These are phyloP conservation scores for Daphne laureola DNA, from an alignment of 441 rosid genomes.

Conservation along the genomic window DNA sequence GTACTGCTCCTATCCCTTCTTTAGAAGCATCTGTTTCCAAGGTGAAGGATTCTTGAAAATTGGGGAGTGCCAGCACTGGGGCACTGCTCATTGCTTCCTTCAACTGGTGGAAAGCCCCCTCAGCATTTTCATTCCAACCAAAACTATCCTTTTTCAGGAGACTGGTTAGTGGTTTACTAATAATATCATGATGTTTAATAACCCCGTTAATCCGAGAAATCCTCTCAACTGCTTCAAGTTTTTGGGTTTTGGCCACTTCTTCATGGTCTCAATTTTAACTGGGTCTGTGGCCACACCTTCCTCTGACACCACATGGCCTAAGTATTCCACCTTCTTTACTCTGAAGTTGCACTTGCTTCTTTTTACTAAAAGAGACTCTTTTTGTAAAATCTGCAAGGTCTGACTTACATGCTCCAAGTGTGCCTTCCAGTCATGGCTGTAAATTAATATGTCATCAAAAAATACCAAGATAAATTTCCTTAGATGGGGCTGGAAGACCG, in stretches of 20 bases:
- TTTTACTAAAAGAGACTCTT: neutral
- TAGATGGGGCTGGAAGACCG: neutral
- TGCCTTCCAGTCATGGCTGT: neutral
- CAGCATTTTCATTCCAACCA: neutral
- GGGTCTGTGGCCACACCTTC: neutral
- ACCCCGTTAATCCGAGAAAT: neutral
- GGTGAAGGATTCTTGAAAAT: neutral
- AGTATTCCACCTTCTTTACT: neutral
- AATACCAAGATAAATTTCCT: constrained; percentile 1
- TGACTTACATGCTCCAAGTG: neutral
- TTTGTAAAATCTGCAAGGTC: neutral
- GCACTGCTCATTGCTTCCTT: neutral
- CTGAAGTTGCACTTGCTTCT: neutral
- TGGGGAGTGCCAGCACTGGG: neutral
- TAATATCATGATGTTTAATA: neutral
- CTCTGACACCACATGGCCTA: neutral
- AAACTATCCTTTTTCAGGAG: neutral
- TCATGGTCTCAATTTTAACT: neutral
- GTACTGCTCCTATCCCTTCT: neutral
- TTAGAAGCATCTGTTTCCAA: neutral
- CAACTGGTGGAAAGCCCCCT: neutral
- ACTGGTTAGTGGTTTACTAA: neutral
- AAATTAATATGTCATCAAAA: neutral
- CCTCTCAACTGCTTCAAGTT: neutral
- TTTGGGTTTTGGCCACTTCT: neutral